Evolutionary conservation across 257 asterid species (phyloP), one percentile per base, ranked within the genome.

Genomic region (Knoxia roxburghii): DNA sequence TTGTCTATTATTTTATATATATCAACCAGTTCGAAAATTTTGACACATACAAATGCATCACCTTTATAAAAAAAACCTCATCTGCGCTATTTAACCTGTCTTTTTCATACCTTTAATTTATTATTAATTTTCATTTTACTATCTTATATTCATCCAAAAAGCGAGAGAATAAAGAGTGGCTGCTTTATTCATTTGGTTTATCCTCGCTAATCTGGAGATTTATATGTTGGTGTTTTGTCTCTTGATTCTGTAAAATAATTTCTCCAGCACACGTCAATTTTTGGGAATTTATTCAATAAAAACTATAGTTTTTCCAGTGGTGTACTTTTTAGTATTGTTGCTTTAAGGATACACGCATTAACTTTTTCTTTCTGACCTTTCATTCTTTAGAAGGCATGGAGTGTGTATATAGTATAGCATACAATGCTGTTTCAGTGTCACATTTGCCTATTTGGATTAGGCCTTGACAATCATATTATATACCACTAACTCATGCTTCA

Each of bases 301-400:
- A 52, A 68, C 51, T 55, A 52, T 72, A 78, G 75, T 70, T 65
- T 40, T 68, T 68, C 80, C 64, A 78, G 72, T 75, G 57, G 40
- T 72, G 27, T 75, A 66, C 59, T 68, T 59, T 37, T 78, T 30
- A 30, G n/a, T 61, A 14, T 54, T 76, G 43, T 58, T 69, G 33
- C 70, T 67, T 71, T 63, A 70, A 65, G 76, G 82, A 52, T 68
- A 20, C 68, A 67, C 37, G 70, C 48, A 52, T 64, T 70, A 73
- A 29, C 65, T 65, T 66, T 66, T n/a, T 62, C 65, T 33, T 67
- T 55, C 65, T 62, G 23, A 27, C 64, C 62, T 40, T 18, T 64
- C 68, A 61, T 69, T 72, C 63, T 33, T 30, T 56, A 51, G 81
- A 48, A 69, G 84, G 82, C 80, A 68, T 70, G 83, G 64, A 70